Evolutionary conservation across 495 filamentous ascomycete species (phyloP).

Genomic region (Neurospora cerealis): DNA sequence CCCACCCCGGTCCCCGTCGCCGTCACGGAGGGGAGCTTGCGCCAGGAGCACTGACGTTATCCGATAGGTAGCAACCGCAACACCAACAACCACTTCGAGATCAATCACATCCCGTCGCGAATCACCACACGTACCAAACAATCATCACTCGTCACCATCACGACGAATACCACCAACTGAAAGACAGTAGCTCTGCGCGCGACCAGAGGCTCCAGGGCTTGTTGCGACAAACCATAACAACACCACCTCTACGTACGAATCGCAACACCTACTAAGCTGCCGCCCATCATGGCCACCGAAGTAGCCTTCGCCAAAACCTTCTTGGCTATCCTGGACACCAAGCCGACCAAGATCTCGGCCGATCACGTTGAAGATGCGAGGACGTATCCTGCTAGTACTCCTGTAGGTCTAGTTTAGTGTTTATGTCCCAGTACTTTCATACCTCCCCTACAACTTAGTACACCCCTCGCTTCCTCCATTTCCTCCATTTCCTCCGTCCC

Average conservation of each 20-base stretch:
- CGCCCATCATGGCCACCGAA: conserved; percentile 42
- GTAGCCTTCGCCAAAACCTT: conserved; percentile 73
- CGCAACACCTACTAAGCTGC: not conserved
- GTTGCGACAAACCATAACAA: not conserved
- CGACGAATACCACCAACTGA: not conserved
- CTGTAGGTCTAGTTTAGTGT: conserved; percentile 44
- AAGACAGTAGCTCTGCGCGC: not conserved
- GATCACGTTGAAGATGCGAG: conserved; percentile 82
- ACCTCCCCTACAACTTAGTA: not conserved
- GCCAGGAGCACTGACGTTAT: not conserved
- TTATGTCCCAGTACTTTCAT: not conserved
- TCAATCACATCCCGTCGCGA: not conserved
- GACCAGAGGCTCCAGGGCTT: not conserved
- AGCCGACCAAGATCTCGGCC: conserved; percentile 62
- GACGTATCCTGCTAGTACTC: conserved; percentile 54
- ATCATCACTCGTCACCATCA: not conserved
- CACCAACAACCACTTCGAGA: not conserved
- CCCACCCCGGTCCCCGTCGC: not conserved
- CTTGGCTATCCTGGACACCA: conserved; percentile 65
- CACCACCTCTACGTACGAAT: not conserved
- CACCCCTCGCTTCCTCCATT: not conserved
- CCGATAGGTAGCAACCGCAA: not conserved
- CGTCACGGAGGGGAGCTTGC: not conserved
- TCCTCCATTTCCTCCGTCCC: not conserved
- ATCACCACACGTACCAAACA: not conserved